phyloP scores from a whole-genome alignment of 1,139 yeast genomes.

The Saccharomycopsis hybrid region DNA sequence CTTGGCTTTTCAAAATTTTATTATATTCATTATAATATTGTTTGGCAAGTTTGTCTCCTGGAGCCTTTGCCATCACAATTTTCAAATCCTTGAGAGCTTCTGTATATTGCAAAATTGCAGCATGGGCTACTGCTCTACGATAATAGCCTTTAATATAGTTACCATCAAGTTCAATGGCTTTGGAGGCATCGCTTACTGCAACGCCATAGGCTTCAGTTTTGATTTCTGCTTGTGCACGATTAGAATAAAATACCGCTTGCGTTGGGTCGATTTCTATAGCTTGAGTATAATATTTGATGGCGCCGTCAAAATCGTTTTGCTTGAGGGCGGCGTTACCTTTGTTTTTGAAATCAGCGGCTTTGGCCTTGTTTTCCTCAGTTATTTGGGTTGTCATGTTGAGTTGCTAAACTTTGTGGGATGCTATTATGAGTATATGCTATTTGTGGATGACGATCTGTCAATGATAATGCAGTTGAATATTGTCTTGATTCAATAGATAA shows the following conservation, averaged over 20 bases:
- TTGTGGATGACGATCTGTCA: no score
- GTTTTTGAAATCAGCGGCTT: slow-evolving; percentile 50
- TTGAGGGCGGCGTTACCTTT: slow-evolving; percentile 71
- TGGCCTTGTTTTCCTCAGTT: slow-evolving; percentile 26
- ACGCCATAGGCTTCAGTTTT: slow-evolving; percentile 81
- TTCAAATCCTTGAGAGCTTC: slow-evolving; percentile 71
- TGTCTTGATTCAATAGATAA: no score
- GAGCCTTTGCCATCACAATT: slow-evolving; percentile 53
- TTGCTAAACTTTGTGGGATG: no score
- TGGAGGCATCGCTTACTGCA: slow-evolving; percentile 71
- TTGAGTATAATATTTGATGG: slow-evolving; percentile 62
- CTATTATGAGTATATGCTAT: no score
- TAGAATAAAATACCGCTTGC: slow-evolving; percentile 74
- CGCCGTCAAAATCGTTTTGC: slow-evolving; percentile 55
- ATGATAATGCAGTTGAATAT: no score
- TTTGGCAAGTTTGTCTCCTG: slow-evolving; percentile 64
- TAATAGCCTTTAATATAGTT: slow-evolving; percentile 67
- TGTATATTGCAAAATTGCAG: slow-evolving; percentile 70
- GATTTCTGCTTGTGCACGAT: slow-evolving; percentile 86
- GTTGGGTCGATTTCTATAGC: slow-evolving; percentile 67
- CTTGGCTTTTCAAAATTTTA: slow-evolving; percentile 61
- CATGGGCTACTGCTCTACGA: slow-evolving; percentile 76
- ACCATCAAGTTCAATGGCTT: slow-evolving; percentile 63
- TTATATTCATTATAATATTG: slow-evolving; percentile 60
- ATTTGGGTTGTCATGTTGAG: no score